Evolutionary conservation across 2,329 filamentous ascomycete genomes (phyloP), one percentile per base, ranked within the genome.

Genomic region (Trichoderma sp.): DNA sequence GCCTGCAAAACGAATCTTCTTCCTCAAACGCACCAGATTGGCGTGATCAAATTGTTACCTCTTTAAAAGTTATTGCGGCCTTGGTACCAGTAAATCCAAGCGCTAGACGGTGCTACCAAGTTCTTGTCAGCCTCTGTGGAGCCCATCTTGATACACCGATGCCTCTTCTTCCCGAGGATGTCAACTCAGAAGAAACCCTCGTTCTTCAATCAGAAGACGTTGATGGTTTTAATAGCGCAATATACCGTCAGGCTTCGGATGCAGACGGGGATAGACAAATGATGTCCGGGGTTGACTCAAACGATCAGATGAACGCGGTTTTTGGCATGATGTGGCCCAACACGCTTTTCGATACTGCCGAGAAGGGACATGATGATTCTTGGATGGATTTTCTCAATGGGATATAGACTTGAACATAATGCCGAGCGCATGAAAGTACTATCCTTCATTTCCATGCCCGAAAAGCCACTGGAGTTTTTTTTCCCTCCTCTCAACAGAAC

Each of bases 271-370:
- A 72, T 21, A 51, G 39, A n/a, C 43, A 61, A 26, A 62, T 70
- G 56, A 53, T 43, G 32, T 77, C 80, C 0, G 79, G 79, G 6
- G 80, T 81, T 12, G 80, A 84, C 43, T 80, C 82, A 0, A 81
- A 84, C 74, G 83, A 82, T 1, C 83, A 84, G 73, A 81, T 85
- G 21, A 81, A 83, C 51, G 81, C 77, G 26, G 79, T 84, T 1
- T 81, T 84, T 64, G 78, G 79, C 21, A 83, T 84, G 82, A 84
- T 85, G 83, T 85, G 84, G 83, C 84, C 82, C 4, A 83, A 83
- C 57, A 78, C 79, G 32, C 77, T 79, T 0, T 73, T 81, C n/a
- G 67, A 63, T 28, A 24, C 39, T 18, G 34, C 26, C 8, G 43
- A 21, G 7, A 62, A 51, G 43, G 57, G 56, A 21, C 34, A 34